Evolutionary conservation across 2,329 filamentous ascomycete species (phyloP), one percentile per base, ranked within the genome.

Genomic region (Proliferodiscus dingleyae): DNA sequence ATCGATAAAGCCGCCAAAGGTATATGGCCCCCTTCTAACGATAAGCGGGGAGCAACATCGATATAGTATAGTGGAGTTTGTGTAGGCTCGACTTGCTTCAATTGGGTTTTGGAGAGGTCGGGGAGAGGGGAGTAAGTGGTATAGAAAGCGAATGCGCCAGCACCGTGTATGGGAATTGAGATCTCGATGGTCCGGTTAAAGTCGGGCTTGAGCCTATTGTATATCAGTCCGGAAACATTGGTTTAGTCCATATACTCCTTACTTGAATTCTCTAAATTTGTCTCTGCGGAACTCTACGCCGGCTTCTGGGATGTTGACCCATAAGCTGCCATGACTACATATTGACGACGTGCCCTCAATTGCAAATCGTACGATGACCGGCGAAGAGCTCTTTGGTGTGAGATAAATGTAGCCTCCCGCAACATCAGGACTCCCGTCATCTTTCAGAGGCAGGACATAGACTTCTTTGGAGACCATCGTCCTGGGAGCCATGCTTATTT

Each of bases 261-360:
- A 96, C 91, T 88, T 91, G 77, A 86, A 94, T 69, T 95, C 85
- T 60, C 82, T 81, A 66, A 95, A 98, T 26, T 77, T 76, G 60
- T 85, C 76, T 57, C 93, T 83, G 54, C 81, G 77, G 63, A 97
- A 98, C 34, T 81, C 71, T 40, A 80, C 71, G 48, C 84, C 89
- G 59, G 83, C 74, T 50, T 84, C 78, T 6, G 93, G 93, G 50
- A 97, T 87, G 66, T 98, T 98, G 61, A 95, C 85, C 91, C 93
- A 98, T 52, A 98, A 75, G 63, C 87, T 96, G 49, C 94, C 93
- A 68, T 95, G 77, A 56, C 89, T 81, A 67, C 90, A 96, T 72
- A 98, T 93, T 51, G 91, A 95, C 64, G 91, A 95, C 46, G 89
- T 91, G 51, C 93, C 90, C 68, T 96, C 87, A 58, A 96, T 91